phyloP scores from a whole-genome alignment of 306 rosid species.

The Cyclanthera cordifolia region DNA sequence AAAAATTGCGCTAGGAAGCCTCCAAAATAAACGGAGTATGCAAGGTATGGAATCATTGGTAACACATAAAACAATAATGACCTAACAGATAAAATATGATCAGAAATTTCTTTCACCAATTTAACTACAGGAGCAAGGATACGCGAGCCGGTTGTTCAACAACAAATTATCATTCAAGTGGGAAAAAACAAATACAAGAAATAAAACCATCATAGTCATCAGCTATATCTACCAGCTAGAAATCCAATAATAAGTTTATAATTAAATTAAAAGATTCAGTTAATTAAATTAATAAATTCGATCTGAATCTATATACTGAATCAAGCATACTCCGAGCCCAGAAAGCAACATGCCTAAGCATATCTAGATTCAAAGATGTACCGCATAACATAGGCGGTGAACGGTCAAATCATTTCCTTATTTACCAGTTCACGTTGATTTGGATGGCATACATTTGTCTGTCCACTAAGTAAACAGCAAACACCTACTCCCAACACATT shows the following conservation, averaged over 20 bases:
- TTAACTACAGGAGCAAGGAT: neutral
- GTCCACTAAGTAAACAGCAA: neutral
- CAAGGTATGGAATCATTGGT: slow-evolving; percentile 70
- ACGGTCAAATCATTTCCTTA: neutral
- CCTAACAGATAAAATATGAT: slow-evolving; percentile 35
- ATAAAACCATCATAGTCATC: neutral
- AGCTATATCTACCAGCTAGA: neutral
- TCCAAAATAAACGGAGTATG: slow-evolving; percentile 76
- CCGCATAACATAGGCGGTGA: neutral
- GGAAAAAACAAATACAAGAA: neutral
- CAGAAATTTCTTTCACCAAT: slow-evolving; percentile 8
- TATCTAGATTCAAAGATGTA: neutral
- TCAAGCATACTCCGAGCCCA: neutral
- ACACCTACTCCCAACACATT: neutral
- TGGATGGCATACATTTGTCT: neutral
- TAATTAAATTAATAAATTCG: neutral
- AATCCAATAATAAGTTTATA: neutral
- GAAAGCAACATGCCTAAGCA: neutral
- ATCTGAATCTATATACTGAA: neutral
- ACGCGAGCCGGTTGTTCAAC: neutral
- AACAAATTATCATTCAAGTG: neutral
- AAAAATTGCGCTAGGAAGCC: slow-evolving; percentile 76
- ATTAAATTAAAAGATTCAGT: neutral
- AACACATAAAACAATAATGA: slow-evolving; percentile 53
- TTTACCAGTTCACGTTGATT: neutral